phyloP scores from a whole-genome alignment of 2,329 filamentous ascomycete genomes.

The Curvularia sp. region DNA sequence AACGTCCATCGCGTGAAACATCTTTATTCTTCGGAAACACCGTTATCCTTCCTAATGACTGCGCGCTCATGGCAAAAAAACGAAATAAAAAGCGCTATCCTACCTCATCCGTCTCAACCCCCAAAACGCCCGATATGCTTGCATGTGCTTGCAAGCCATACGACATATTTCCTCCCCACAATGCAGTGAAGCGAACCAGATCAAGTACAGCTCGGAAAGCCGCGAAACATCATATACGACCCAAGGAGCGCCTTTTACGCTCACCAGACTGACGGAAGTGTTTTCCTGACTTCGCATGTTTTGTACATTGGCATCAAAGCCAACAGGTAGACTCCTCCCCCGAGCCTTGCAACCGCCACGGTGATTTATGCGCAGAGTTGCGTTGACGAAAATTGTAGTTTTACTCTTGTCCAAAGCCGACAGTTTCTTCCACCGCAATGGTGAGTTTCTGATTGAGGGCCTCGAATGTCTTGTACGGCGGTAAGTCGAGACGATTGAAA shows the following conservation, averaged over 20 bases:
- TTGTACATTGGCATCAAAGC: constrained; percentile 15
- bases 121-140: constrained; percentile 14
- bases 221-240: constrained; percentile 14
- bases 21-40: not conserved
- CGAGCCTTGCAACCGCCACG: constrained; percentile 1
- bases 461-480: constrained; percentile 89
- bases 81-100: constrained; percentile 17
- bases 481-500: constrained; percentile 96
- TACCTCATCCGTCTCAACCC: constrained; percentile 10
- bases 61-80: constrained; percentile 6
- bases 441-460: constrained; percentile 87
- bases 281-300: constrained; percentile 11
- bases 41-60: constrained; percentile 8
- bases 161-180: constrained; percentile 16
- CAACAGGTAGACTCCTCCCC: constrained; percentile 14
- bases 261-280: constrained; percentile 10
- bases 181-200: constrained; percentile 14
- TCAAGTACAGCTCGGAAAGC: constrained; percentile 10
- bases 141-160: constrained; percentile 17
- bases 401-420: constrained; percentile 97
- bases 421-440: constrained; percentile 97
- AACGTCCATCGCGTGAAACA: not conserved
- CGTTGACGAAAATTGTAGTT: constrained; percentile 3
- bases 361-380: constrained; percentile 1
- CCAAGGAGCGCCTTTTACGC: constrained; percentile 10